Percentiles rank a stretch among this genome's conserved stretches.
phyloP scores from a whole-genome alignment of 345 rosid genomes.

The Acer campestre region DNA sequence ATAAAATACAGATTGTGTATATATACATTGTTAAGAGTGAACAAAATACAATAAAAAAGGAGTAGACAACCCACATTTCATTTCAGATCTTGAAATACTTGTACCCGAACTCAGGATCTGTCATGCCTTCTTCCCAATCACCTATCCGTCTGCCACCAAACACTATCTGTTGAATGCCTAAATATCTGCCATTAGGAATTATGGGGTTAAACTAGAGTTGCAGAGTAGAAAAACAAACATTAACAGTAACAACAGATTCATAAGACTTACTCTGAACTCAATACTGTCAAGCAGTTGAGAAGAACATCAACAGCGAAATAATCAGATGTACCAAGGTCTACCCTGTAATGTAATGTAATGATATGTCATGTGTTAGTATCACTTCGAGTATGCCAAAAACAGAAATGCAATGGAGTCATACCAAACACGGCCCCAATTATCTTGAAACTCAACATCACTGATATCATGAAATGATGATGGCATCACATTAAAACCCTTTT shows the following conservation, averaged over 20 bases:
- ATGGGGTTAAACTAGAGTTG: slow-evolving; percentile 1
- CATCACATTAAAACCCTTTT: slow-evolving; percentile 76
- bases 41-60: no score
- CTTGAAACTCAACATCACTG: slow-evolving; percentile 92
- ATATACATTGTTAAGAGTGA: neutral
- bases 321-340: slow-evolving; percentile 90
- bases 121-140: slow-evolving; percentile 98
- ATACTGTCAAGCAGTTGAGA: slow-evolving; percentile 81
- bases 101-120: slow-evolving; percentile 69
- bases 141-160: slow-evolving; percentile 82
- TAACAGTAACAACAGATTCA: neutral
- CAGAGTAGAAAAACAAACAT: neutral
- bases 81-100: slow-evolving; percentile 76
- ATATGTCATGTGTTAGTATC: neutral
- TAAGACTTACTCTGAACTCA: slow-evolving; percentile 82
- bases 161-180: slow-evolving; percentile 83
- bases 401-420: slow-evolving; percentile 23
- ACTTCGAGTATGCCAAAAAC: slow-evolving; percentile 5
- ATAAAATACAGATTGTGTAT: neutral
- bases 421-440: slow-evolving; percentile 96
- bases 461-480: slow-evolving; percentile 95
- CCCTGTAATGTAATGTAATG: slow-evolving; percentile 54
- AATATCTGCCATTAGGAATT: slow-evolving; percentile 46
- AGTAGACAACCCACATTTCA: neutral
- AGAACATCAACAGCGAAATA: slow-evolving; percentile 79